A percentile compares a stretch with the other conserved stretches of the same genome.
Evolutionary conservation across 768 basidiomycete genomes (phyloP).

Genomic region (Hortiboletus flavorubellus): DNA sequence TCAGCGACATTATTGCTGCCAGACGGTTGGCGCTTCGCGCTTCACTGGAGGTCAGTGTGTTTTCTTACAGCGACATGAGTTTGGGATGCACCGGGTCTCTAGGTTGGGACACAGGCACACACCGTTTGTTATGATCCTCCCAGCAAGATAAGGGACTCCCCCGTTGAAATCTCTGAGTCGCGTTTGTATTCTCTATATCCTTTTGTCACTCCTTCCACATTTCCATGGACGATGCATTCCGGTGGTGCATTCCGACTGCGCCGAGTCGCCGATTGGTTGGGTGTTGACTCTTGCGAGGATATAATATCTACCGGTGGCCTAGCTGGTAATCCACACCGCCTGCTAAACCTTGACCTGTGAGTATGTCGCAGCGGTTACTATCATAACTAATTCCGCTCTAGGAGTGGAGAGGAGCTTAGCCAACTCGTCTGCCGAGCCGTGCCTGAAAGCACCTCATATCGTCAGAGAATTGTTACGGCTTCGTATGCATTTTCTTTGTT

Average conservation of each 20-base stretch:
- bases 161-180: conserved; percentile 30
- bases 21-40: conserved; percentile 52
- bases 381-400: conserved; percentile 13
- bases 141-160: conserved; percentile 20
- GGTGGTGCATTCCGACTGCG: conserved; percentile 56
- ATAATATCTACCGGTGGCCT: conserved; percentile 38
- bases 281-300: conserved; percentile 33
- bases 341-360: conserved; percentile 38
- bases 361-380: conserved; percentile 6
- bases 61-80: conserved; percentile 6
- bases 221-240: conserved; percentile 46
- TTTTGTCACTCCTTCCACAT: conserved; percentile 48
- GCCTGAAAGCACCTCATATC: not conserved
- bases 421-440: conserved; percentile 9
- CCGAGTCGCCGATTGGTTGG: conserved; percentile 60
- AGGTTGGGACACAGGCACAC: conserved; percentile 14
- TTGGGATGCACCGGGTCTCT: not conserved
- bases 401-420: conserved; percentile 15
- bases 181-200: conserved; percentile 64
- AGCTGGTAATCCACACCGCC: conserved; percentile 30
- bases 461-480: conserved; percentile 33
- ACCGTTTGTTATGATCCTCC: conserved; percentile 34
- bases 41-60: conserved; percentile 46
- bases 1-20: conserved; percentile 39
- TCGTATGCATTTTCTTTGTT: conserved; percentile 31